A percentile compares a stretch with the other conserved stretches of the same genome.
Evolutionary conservation across 1,284 basidiomycete genomes (phyloP).

Genomic region (Ceratorhiza oryzae-sativae): DNA sequence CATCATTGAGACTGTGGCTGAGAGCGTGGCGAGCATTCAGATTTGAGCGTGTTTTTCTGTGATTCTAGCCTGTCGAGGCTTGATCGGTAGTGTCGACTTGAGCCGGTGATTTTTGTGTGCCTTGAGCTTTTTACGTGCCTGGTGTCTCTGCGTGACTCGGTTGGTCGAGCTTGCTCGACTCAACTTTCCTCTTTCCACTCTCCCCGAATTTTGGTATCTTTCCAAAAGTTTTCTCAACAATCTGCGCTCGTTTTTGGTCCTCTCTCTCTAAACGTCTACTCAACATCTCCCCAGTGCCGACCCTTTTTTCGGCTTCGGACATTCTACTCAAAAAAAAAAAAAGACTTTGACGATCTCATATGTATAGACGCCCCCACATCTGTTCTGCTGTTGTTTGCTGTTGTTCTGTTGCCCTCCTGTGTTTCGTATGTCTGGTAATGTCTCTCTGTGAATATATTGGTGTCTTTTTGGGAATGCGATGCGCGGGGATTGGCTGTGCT

Average conservation of each 20-base stretch:
- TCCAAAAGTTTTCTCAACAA: not conserved
- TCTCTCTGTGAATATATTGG: conserved; percentile 23
- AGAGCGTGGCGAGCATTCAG: not conserved
- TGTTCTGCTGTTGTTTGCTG: not conserved
- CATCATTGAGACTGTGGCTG: conserved; percentile 38
- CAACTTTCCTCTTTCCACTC: not conserved
- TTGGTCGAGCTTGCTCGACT: not conserved
- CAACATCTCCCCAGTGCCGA: not conserved
- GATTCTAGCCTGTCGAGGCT: not conserved
- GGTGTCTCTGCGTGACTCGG: not conserved
- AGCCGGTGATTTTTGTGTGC: not conserved
- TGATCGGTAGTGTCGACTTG: not conserved
- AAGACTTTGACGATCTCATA: not conserved
- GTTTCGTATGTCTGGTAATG: conserved; percentile 39
- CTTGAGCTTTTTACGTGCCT: not conserved
- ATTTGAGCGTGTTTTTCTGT: not conserved
- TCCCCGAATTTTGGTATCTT: not conserved
- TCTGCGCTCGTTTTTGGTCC: conserved; percentile 3
- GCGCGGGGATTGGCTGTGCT: no score
- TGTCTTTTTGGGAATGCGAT: not conserved
- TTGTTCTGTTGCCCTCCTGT: conserved; percentile 20
- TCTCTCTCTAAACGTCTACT: not conserved
- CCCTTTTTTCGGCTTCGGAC: no score
- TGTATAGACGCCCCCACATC: conserved; percentile 3
- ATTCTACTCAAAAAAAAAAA: not conserved